These are phyloP conservation scores for Penicillium sp. DNA, from an alignment of 2,329 filamentous ascomycete species.

Conservation along the genomic window DNA sequence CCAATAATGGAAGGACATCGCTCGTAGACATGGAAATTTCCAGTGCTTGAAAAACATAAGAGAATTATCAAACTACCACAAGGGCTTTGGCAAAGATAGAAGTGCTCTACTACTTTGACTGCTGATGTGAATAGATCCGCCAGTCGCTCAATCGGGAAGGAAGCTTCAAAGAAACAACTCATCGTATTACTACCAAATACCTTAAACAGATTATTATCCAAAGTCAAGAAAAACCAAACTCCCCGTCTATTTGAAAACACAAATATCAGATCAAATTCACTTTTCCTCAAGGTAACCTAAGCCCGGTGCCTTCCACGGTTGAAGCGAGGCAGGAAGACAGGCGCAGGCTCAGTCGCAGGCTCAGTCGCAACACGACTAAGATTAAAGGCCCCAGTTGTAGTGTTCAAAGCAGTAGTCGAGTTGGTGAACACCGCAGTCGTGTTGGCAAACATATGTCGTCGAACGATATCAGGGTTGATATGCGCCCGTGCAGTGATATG, in stretches of 20 bases:
- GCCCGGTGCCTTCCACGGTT: conserved; percentile 2
- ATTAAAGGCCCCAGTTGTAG: conserved; percentile 4
- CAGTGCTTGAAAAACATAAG: too few relatives aligned
- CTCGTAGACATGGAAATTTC: neutral
- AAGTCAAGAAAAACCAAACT: neutral
- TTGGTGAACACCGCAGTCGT: conserved; percentile 2
- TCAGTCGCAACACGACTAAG: neutral
- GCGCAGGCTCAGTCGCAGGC: conserved; percentile 1
- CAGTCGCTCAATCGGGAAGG: neutral
- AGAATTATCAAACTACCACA: too few relatives aligned
- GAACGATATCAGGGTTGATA: conserved; percentile 3
- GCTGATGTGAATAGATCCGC: too few relatives aligned
- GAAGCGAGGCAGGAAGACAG: conserved; percentile 7
- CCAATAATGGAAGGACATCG: neutral
- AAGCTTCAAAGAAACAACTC: neutral
- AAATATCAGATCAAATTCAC: neutral
- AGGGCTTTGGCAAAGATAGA: too few relatives aligned
- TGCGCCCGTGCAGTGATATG: conserved; percentile 2
- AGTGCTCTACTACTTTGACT: too few relatives aligned
- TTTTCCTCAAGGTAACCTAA: neutral
- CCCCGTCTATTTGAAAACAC: neutral
- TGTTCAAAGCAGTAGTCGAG: neutral
- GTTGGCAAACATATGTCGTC: neutral
- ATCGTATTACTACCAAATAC: conserved; percentile 4
- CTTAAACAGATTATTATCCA: neutral